Base-by-base conservation (phyloP, 1,139 yeast genomes). In the Eremothecium gossypii region DNA sequence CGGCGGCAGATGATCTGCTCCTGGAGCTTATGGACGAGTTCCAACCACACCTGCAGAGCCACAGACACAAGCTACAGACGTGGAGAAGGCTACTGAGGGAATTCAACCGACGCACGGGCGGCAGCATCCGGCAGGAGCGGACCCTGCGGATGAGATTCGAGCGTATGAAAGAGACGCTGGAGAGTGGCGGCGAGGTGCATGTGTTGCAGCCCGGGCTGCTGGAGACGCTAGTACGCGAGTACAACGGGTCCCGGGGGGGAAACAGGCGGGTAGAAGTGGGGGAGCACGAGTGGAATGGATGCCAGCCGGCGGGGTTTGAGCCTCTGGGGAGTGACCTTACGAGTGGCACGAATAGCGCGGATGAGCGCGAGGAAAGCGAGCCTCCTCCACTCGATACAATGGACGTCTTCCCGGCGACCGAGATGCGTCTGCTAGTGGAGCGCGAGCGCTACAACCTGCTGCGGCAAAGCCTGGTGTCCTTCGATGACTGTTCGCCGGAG, bases 21-120 rank as follows among this genome's bases (percentile, higher is more conserved):
- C 38, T 54, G 34, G 41, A 41, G 32, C 44, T 54, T 42, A 45
- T 53, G 49, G 53, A 47, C 30, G 44, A 44, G 37, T 46, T 49
- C 36, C 54, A 55, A 36, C 63, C 62, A 4, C 60, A 58, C 39
- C 38, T 57, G 38, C 53, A 55, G 40, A 51, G 57, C 1, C 55
- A 58, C 37, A 49, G 56, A 2, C 49, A 49, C 27, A 44, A 59
- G 23, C 45, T 54, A 36, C 49, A 49, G 13, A 52, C 60, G 11
- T 60, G 64, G 64, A 41, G 45, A 8, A 44, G 40, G 13, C 48
- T 60, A 30, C 38, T 59, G 29, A 43, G 48, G 9, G 53, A 51
- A 29, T 60, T 55, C 41, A 60, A 59, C 44, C 14, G 35, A 3
- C 37, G 39, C 10, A 50, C 58, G 3, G 56, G 52, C 7, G 45